These are phyloP conservation scores for Neonectria sp. DNA, from an alignment of 2,329 filamentous ascomycete genomes.

Conservation along the genomic window DNA sequence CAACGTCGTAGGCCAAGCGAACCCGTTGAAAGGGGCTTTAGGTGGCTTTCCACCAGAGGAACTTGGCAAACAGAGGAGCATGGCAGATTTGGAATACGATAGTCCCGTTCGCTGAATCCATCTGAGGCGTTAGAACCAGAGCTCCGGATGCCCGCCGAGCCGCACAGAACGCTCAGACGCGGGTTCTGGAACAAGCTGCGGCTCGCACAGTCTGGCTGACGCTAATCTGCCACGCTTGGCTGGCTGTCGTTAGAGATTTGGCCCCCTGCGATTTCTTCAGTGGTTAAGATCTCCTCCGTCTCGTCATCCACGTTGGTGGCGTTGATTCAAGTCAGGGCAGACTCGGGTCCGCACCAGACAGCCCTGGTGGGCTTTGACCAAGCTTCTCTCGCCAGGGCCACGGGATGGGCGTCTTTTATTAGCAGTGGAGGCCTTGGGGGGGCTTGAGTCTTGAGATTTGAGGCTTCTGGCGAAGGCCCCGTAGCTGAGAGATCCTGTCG, in stretches of 20 bases:
- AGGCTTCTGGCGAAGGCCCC: not conserved
- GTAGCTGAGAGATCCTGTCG: not conserved
- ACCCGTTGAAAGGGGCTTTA: not conserved
- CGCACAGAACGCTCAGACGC: not conserved
- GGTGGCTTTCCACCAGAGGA: no score
- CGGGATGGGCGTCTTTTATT: not conserved
- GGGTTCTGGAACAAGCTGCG: constrained; percentile 6
- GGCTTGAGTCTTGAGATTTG: not conserved
- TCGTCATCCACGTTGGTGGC: constrained; percentile 19
- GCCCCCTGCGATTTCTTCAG: constrained; percentile 2
- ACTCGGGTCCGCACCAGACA: constrained; percentile 21
- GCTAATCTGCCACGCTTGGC: constrained; percentile 10
- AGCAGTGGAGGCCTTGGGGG: not conserved
- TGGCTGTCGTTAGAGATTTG: constrained; percentile 14
- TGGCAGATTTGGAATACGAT: not conserved
- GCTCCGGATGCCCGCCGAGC: not conserved
- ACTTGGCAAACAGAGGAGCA: no score
- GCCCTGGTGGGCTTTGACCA: not conserved
- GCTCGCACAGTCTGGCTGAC: not conserved
- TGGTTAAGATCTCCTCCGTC: constrained; percentile 14
- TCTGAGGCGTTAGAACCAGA: not conserved
- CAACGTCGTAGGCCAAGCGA: not conserved
- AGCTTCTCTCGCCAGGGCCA: not conserved
- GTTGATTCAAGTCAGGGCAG: constrained; percentile 12
- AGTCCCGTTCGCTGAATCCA: not conserved